These are phyloP conservation scores for Phytophthora podocarpi DNA, from an alignment of 352 stramenopile genomes.

Conservation along the genomic window DNA sequence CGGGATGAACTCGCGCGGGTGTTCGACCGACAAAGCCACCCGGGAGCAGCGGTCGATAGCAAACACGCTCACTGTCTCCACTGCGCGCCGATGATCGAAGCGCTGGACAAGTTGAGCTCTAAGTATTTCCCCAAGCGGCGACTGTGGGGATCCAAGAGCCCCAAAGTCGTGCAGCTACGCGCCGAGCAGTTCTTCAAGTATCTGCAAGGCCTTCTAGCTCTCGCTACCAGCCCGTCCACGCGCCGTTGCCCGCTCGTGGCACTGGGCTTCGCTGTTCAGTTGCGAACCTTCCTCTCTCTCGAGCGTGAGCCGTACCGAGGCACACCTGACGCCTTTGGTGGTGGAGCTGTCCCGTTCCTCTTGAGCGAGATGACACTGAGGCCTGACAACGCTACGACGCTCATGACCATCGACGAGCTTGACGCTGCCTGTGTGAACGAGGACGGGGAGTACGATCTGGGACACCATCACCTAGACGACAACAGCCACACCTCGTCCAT, in stretches of 20 bases:
- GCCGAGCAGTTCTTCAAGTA: constrained; percentile 64
- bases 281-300: constrained; percentile 66
- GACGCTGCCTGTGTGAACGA: constrained; percentile 22
- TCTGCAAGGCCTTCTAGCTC: constrained; percentile 54
- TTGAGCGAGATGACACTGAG: constrained; percentile 48
- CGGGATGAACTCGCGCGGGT: constrained; percentile 57
- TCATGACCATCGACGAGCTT: constrained; percentile 60
- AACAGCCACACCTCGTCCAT: constrained; percentile 20
- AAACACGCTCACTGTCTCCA: constrained; percentile 59
- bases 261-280: constrained; percentile 52
- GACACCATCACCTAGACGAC: constrained; percentile 11
- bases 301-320: constrained; percentile 51
- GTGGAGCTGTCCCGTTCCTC: constrained; percentile 47
- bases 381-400: constrained; percentile 40
- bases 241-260: constrained; percentile 64
- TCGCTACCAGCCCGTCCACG: constrained; percentile 54
- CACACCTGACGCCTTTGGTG: constrained; percentile 40
- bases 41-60: constrained; percentile 4
- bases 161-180: constrained; percentile 45
- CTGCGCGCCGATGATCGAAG: constrained; percentile 53
- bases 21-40: constrained; percentile 39
- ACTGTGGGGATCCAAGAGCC: constrained; percentile 61
- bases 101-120: constrained; percentile 48
- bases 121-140: constrained; percentile 59
- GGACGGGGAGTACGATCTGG: constrained; percentile 41